phyloP scores from a whole-genome alignment of 352 stramenopile genomes.

The Globisporangium parvum region DNA sequence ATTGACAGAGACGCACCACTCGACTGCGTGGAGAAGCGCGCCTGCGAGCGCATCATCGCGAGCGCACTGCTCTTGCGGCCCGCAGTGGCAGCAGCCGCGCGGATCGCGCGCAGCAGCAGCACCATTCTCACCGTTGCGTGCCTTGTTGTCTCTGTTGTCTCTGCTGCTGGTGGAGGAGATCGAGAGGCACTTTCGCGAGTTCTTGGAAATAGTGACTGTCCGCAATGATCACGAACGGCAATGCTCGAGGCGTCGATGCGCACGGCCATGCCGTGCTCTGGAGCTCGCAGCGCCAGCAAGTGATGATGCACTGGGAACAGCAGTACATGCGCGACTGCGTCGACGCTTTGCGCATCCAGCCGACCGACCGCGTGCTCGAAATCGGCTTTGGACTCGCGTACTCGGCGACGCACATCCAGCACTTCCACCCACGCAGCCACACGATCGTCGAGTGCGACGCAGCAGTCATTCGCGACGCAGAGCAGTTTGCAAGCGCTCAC shows the following conservation, averaged over 20 bases:
- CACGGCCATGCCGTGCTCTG: conserved; percentile 39
- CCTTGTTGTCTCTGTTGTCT: too few relatives aligned
- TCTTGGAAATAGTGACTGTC: not conserved
- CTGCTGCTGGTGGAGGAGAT: not conserved
- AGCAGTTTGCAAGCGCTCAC: conserved; percentile 35
- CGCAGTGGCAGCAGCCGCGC: conserved; percentile 16
- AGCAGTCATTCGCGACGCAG: conserved; percentile 37
- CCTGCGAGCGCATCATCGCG: conserved; percentile 15
- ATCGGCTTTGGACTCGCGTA: conserved; percentile 86
- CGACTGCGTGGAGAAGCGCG: conserved; percentile 50
- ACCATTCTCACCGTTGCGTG: conserved; percentile 25
- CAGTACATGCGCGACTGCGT: conserved; percentile 78
- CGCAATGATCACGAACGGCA: conserved; percentile 34
- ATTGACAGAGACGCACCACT: conserved; percentile 54
- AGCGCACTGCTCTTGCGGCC: conserved; percentile 14
- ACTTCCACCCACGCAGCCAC: conserved; percentile 39
- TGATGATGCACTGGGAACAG: conserved; percentile 89
- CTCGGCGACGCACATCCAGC: conserved; percentile 69
- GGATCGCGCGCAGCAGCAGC: conserved; percentile 41
- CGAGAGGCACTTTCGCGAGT: not conserved
- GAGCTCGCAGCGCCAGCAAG: conserved; percentile 72
- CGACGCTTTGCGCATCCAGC: conserved; percentile 44
- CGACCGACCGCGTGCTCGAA: conserved; percentile 60
- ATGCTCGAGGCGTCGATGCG: conserved; percentile 36
- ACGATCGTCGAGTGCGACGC: conserved; percentile 80